Conservation (phyloP, 495 filamentous ascomycete species). For the Pseudevernia furfuracea region DNA sequence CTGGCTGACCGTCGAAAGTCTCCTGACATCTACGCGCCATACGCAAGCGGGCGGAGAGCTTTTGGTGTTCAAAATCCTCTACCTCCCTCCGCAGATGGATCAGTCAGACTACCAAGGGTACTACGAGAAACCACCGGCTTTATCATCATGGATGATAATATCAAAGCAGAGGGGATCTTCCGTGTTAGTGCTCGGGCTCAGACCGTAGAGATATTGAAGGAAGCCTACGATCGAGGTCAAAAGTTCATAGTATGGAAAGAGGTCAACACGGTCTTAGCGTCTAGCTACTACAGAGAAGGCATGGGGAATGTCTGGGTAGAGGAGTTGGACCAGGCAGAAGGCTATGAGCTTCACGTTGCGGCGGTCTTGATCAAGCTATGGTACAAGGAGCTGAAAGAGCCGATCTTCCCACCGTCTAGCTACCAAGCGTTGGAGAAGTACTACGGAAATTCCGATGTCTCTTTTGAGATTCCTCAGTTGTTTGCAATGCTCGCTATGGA, state of each 20-base stretch:
- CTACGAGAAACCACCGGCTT: slow-evolving; percentile 46
- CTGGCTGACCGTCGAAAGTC: slow-evolving; percentile 44
- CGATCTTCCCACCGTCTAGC: slow-evolving; percentile 39
- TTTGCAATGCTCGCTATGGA: slow-evolving; percentile 31
- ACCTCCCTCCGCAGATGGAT: slow-evolving; percentile 33
- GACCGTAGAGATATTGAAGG: slow-evolving; percentile 41
- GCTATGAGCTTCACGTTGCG: slow-evolving; percentile 44
- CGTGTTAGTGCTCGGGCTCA: slow-evolving; percentile 41
- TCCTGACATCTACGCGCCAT: slow-evolving; percentile 41
- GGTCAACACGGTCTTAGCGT: slow-evolving; percentile 25
- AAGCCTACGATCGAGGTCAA: slow-evolving; percentile 49
- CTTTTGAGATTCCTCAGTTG: slow-evolving; percentile 24
- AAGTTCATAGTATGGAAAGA: slow-evolving; percentile 46
- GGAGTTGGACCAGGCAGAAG: slow-evolving; percentile 39
- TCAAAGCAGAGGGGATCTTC: slow-evolving; percentile 45
- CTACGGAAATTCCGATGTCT: slow-evolving; percentile 25
- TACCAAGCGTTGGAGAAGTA: slow-evolving; percentile 36
- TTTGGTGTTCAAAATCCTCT: slow-evolving; percentile 38
- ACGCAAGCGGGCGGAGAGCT: slow-evolving; percentile 39
- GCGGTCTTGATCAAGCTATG: slow-evolving; percentile 48
- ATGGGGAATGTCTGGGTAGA: slow-evolving; percentile 27
- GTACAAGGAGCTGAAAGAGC: slow-evolving; percentile 47
- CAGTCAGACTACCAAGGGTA: slow-evolving; percentile 41
- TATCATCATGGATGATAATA: slow-evolving; percentile 37
- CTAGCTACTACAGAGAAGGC: slow-evolving; percentile 27